phyloP scores from a whole-genome alignment of 1,284 basidiomycete species.

The Boletus sp. region DNA sequence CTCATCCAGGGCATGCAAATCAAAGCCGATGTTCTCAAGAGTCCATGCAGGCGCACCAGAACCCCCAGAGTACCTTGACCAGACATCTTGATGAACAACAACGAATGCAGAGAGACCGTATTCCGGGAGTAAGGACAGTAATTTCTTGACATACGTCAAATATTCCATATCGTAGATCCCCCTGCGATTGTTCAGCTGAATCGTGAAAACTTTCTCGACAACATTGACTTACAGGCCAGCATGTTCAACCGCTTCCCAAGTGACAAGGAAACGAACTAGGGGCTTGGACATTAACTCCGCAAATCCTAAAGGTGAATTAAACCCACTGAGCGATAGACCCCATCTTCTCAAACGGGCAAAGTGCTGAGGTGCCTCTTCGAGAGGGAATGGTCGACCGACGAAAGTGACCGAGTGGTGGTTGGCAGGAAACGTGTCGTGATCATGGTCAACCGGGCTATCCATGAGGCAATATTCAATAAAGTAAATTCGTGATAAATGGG shows the following conservation, averaged over 20 bases:
- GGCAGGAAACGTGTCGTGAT: constrained; percentile 59
- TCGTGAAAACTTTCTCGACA: background rate
- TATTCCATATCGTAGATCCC: constrained; percentile 84
- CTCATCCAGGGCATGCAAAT: constrained; percentile 70
- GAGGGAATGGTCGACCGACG: constrained; percentile 78
- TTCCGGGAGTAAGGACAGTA: constrained; percentile 75
- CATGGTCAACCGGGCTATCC: constrained; percentile 57
- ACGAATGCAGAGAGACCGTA: constrained; percentile 85
- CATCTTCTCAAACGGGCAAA: constrained; percentile 76
- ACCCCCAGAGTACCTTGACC: constrained; percentile 92
- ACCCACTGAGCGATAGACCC: constrained; percentile 82
- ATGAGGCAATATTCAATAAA: constrained; percentile 5
- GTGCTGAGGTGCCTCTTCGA: constrained; percentile 80
- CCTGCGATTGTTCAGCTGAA: constrained; percentile 35
- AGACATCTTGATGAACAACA: constrained; percentile 87
- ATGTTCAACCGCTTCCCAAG: constrained; percentile 97
- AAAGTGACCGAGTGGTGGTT: constrained; percentile 67
- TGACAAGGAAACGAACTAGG: constrained; percentile 82
- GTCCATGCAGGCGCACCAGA: constrained; percentile 94
- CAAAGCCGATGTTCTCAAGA: constrained; percentile 74
- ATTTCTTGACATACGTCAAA: constrained; percentile 69
- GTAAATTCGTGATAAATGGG: background rate
- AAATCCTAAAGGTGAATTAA: background rate
- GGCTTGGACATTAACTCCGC: background rate
- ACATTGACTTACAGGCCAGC: constrained; percentile 73